Conservation (phyloP, 2,329 filamentous ascomycete genomes). For the Mycosphaerella sp. region DNA sequence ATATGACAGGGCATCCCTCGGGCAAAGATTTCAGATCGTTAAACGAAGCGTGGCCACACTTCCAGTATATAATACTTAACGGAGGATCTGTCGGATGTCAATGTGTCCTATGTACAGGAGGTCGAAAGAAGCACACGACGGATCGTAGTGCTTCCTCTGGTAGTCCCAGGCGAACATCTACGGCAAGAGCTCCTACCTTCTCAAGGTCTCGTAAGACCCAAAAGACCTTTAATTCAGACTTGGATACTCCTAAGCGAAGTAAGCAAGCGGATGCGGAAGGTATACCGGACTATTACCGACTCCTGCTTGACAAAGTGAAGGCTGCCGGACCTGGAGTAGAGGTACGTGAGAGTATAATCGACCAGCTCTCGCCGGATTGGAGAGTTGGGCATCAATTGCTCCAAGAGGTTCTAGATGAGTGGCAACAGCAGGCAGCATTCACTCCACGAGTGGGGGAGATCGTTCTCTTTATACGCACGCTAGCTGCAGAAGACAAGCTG, state of each 20-base stretch:
- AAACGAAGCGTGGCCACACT: conserved; percentile 52
- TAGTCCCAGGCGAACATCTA: conserved; percentile 16
- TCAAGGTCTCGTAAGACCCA: conserved; percentile 3
- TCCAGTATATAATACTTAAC: conserved; percentile 49
- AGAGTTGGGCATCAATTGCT: conserved; percentile 44
- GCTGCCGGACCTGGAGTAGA: conserved; percentile 28
- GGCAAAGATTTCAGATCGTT: conserved; percentile 49
- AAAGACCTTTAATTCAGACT: conserved; percentile 12
- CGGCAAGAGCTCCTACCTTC: neutral
- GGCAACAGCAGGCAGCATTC: conserved; percentile 45
- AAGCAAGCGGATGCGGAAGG: conserved; percentile 46
- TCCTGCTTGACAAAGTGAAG: conserved; percentile 45
- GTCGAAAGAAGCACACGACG: conserved; percentile 13
- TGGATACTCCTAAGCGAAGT: conserved; percentile 9
- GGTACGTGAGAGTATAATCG: conserved; percentile 43
- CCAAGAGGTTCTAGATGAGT: conserved; percentile 37
- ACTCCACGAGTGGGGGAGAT: conserved; percentile 52
- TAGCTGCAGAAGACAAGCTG: conserved; percentile 30
- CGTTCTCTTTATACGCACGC: conserved; percentile 46
- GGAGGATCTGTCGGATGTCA: conserved; percentile 40
- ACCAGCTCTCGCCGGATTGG: conserved; percentile 53
- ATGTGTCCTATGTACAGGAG: conserved; percentile 45
- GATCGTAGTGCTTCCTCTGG: conserved; percentile 11
- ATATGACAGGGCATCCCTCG: conserved; percentile 52
- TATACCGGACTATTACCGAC: conserved; percentile 49